These are phyloP conservation scores for Vaccinium corymbosum DNA, from an alignment of 148 eudicot species.

Conservation along the genomic window DNA sequence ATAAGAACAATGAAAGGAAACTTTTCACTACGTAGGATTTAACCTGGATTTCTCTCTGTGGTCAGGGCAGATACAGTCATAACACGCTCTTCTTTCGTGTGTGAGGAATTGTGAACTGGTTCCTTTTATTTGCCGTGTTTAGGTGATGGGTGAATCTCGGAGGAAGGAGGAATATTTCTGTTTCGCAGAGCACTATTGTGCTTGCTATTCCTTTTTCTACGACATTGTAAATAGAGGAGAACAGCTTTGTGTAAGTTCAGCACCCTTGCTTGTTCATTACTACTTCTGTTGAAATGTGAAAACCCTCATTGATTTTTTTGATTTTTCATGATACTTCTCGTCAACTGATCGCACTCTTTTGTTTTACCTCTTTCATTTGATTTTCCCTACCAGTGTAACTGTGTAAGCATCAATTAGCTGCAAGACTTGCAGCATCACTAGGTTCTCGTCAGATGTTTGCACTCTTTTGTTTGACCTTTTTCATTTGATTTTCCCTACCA, in stretches of 20 bases:
- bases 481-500: constrained; percentile 20
- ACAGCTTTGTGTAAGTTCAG: constrained; percentile 78
- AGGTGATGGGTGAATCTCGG: constrained; percentile 89
- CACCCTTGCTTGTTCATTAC: not conserved
- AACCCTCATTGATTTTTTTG: not conserved
- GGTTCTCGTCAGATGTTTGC: constrained; percentile 19
- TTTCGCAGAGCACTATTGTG: constrained; percentile 80
- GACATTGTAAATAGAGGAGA: constrained; percentile 85
- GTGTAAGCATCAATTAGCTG: constrained; percentile 98
- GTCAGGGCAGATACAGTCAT: not conserved
- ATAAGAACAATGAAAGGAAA: not conserved
- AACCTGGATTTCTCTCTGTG: not conserved
- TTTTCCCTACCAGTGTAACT: not conserved
- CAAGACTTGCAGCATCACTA: constrained; percentile 71
- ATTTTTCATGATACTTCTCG: not conserved
- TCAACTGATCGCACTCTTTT: not conserved
- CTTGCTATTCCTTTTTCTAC: constrained; percentile 91
- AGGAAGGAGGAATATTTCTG: constrained; percentile 85
- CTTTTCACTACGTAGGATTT: not conserved
- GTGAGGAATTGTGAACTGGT: not conserved
- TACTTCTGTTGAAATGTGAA: not conserved
- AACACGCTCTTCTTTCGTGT: not conserved
- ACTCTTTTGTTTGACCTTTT: not conserved
- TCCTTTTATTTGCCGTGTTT: not conserved
- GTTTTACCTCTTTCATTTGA: not conserved